Evolutionary conservation across 2,329 filamentous ascomycete species (phyloP), one percentile per base, ranked within the genome.

Genomic region (Fusarium musae): DNA sequence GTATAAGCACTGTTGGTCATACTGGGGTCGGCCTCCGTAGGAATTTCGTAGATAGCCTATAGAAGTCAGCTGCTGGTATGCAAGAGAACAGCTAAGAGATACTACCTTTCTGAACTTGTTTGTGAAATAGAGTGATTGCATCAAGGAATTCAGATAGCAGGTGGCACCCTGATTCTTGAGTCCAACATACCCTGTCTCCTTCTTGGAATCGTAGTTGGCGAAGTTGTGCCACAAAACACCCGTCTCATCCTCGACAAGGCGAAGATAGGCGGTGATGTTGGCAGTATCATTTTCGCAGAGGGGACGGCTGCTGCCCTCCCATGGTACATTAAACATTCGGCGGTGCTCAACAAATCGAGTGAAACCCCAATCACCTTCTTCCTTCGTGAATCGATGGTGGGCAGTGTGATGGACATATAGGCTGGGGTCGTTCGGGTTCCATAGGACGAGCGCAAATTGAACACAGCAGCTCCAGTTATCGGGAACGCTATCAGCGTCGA

Each of bases 311-410:
- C 86, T 85, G 28, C 90, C 89, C 64, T 96, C 93, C 89, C 93
- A 97, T 4, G 90, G 88, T 39, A 91, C 86, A 69, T 92, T 92
- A 80, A 98, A 97, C 81, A 98, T 92, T 78, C 91, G 92, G 60
- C 94, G 89, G 56, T 97, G 88, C 81, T 98, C 96, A 17, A 95
- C 91, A 80, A 98, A 99, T 63, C 96, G 88, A n/a, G 96, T 99
- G 82, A 99, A 99, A 3, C 96, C 96, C 96, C 96, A 99, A 79
- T 99, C 96, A 30, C 94, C 95, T 82, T 99, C 96, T 47, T 98
- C 96, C 72, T 93, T 93, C 8, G 95, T 98, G 82, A 98, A 99
- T 66, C 96, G 93, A 81, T 99, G 96, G 77, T 95, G 94, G n/a
- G 96, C 96, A 47, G 86, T 89, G 85, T 94, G 91, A 78, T 97